A percentile compares a stretch with the other conserved stretches of the same genome.
Conservation (phyloP, 2,329 filamentous ascomycete species). For the Thermochaetoides dissita region DNA sequence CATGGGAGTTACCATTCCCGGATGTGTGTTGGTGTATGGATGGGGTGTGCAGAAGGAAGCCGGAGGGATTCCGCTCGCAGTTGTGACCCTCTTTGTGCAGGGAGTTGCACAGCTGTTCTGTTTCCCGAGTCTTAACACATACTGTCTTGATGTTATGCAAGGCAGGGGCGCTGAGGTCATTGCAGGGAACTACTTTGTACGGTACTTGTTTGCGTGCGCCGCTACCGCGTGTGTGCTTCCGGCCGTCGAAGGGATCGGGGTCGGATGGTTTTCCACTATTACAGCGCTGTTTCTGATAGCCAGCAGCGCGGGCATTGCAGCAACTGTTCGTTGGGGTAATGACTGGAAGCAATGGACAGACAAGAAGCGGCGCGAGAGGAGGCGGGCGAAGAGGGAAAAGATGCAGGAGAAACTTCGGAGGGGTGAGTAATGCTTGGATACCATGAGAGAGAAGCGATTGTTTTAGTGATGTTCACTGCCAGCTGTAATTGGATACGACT, state of each 20-base stretch:
- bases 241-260: conserved; percentile 57
- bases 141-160: conserved; percentile 73
- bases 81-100: conserved; percentile 54
- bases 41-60: conserved; percentile 32
- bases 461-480: no score
- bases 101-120: conserved; percentile 56
- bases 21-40: conserved; percentile 55
- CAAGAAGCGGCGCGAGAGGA: conserved; percentile 22
- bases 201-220: conserved; percentile 60
- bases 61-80: conserved; percentile 36
- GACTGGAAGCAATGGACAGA: conserved; percentile 42
- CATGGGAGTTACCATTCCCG: conserved; percentile 45
- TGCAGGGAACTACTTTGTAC: conserved; percentile 65
- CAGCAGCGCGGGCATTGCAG: conserved; percentile 30
- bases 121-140: conserved; percentile 56
- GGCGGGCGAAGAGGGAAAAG: neutral
- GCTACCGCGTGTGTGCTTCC: conserved; percentile 61
- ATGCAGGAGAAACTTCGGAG: no score
- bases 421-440: no score
- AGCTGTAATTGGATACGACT: no score
- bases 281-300: conserved; percentile 41
- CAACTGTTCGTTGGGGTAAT: conserved; percentile 35
- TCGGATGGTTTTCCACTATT: conserved; percentile 71
- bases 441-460: no score
- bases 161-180: conserved; percentile 57